Percentiles rank a stretch among this genome's conserved stretches.
Evolutionary conservation across 1,284 basidiomycete species (phyloP).

Genomic region (Grifola frondosa): DNA sequence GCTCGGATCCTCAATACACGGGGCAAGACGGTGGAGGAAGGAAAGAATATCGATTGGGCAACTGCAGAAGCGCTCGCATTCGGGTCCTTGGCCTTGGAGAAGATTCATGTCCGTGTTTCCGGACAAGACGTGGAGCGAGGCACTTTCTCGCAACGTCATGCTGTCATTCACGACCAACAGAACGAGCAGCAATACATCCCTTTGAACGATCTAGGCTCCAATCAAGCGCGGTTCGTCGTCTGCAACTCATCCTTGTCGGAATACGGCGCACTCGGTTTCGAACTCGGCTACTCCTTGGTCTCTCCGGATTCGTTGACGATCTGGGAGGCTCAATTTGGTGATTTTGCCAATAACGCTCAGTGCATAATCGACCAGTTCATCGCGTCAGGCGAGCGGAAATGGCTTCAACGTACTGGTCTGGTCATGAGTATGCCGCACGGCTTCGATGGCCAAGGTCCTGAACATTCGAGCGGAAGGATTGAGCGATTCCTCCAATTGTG

Average conservation of each 20-base stretch:
- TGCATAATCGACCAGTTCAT: conserved; percentile 99
- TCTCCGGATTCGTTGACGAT: conserved; percentile 93
- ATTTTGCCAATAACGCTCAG: conserved; percentile 97
- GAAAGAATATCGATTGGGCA: conserved; percentile 94
- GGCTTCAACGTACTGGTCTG: conserved; percentile 94
- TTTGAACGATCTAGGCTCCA: conserved; percentile 83
- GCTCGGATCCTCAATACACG: conserved; percentile 88
- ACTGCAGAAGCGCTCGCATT: conserved; percentile 99
- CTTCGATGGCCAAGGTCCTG: conserved; percentile 98
- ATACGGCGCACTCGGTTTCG: conserved; percentile 94
- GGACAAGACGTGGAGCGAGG: conserved; percentile 99
- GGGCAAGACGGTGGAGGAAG: conserved; percentile 89
- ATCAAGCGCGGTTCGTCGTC: conserved; percentile 90
- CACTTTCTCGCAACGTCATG: conserved; percentile 99
- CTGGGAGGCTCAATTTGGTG: conserved; percentile 99
- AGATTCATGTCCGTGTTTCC: conserved; percentile 92
- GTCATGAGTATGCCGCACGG: conserved; percentile 95
- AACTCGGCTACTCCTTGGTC: conserved; percentile 98
- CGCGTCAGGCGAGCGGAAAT: conserved; percentile 96
- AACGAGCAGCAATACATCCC: conserved; percentile 91
- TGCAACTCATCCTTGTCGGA: conserved; percentile 99
- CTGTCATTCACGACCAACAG: conserved; percentile 94
- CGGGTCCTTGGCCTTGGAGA: conserved; percentile 91
- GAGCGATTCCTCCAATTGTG: conserved; percentile 98
- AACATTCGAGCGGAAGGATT: conserved; percentile 95